These are phyloP conservation scores for Arxiozyma heterogenica DNA, from an alignment of 1,139 yeast genomes.

Conservation along the genomic window DNA sequence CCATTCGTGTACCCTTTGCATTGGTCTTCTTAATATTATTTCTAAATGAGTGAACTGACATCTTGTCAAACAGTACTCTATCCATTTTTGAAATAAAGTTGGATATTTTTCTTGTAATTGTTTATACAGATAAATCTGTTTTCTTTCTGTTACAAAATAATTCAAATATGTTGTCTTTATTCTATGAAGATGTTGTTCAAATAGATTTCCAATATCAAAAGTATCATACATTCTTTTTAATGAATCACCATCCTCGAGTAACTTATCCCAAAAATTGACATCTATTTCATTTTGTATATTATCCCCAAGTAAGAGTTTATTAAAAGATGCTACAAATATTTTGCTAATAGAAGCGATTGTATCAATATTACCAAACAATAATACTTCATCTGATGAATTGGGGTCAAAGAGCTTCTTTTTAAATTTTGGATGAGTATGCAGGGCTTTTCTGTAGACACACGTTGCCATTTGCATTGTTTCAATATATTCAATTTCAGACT, in stretches of 20 bases:
- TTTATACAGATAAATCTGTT: conserved; percentile 21
- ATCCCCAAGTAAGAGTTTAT: conserved; percentile 6
- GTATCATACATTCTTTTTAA: conserved; percentile 3
- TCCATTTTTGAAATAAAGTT: conserved; percentile 21
- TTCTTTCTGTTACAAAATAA: conserved; percentile 21
- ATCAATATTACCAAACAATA: conserved; percentile 33
- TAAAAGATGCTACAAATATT: conserved; percentile 21
- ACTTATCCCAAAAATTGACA: conserved; percentile 11
- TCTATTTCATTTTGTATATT: conserved; percentile 1
- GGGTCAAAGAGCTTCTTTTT: conserved; percentile 18
- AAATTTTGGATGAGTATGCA: conserved; percentile 21
- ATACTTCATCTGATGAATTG: conserved; percentile 25
- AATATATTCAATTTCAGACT: conserved; percentile 25
- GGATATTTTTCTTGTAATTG: conserved; percentile 13
- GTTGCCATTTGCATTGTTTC: conserved; percentile 13
- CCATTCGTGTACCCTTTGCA: conserved; percentile 19
- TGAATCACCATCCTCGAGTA: conserved; percentile 6
- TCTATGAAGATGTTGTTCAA: conserved; percentile 24
- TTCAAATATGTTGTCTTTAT: conserved; percentile 30
- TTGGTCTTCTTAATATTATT: conserved; percentile 20
- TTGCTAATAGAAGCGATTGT: conserved; percentile 31
- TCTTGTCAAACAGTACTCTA: conserved; percentile 18
- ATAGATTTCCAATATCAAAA: conserved; percentile 25
- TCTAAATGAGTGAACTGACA: conserved; percentile 16
- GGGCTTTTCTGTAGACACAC: conserved; percentile 24